These are phyloP conservation scores for Clausena lansium DNA, from an alignment of 345 rosid species.

Conservation along the genomic window DNA sequence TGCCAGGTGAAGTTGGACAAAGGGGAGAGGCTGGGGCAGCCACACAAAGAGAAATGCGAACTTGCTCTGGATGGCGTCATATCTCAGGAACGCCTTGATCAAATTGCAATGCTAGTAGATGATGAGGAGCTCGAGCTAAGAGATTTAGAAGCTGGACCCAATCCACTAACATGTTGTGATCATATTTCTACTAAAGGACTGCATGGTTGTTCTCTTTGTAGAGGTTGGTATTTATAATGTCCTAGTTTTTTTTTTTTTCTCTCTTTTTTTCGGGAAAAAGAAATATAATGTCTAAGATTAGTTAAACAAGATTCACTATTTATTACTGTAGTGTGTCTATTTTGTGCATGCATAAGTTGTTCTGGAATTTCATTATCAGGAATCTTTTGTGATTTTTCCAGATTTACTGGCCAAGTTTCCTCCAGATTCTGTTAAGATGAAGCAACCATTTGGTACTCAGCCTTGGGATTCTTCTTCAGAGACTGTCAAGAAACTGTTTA, in stretches of 20 bases:
- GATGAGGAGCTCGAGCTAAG: constrained; percentile 92
- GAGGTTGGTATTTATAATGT: constrained; percentile 45
- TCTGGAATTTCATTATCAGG: constrained; percentile 13
- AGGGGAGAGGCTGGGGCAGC: constrained; percentile 33
- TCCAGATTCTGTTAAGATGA: constrained; percentile 79
- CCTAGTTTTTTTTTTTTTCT: too few species aligned
- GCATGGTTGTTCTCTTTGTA: constrained; percentile 69
- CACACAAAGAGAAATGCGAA: constrained; percentile 57
- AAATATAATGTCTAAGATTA: not conserved
- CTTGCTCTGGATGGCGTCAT: constrained; percentile 51
- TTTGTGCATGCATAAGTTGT: not conserved
- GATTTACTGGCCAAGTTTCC: constrained; percentile 88
- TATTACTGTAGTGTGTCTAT: constrained; percentile 7
- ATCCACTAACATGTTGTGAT: constrained; percentile 56
- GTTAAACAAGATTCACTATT: constrained; percentile 11
- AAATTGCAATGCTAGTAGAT: constrained; percentile 56
- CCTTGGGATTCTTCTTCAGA: constrained; percentile 85
- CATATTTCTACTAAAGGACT: constrained; percentile 54
- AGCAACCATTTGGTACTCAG: constrained; percentile 70
- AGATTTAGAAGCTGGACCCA: constrained; percentile 63
- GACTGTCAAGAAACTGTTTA: constrained; percentile 83
- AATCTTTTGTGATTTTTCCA: constrained; percentile 37
- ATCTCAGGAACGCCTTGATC: constrained; percentile 38
- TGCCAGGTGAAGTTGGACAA: constrained; percentile 50
- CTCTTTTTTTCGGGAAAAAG: accelerated